These are phyloP conservation scores for Schizothecium vesticola DNA, from an alignment of 495 filamentous ascomycete species.

Conservation along the genomic window DNA sequence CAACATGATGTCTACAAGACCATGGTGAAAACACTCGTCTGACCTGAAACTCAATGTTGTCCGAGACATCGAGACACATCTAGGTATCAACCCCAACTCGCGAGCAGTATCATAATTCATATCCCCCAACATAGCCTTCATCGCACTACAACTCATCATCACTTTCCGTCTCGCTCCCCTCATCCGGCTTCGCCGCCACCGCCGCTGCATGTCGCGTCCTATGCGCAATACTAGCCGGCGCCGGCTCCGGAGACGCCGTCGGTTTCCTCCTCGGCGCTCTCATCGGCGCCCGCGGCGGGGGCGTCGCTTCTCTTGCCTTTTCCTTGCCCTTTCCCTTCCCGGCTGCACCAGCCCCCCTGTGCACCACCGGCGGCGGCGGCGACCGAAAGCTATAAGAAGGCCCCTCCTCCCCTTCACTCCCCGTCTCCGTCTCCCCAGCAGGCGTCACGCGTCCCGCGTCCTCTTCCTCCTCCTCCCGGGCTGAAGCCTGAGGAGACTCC, in stretches of 20 bases:
- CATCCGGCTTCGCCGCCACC: neutral
- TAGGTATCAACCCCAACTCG: neutral
- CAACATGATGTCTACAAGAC: neutral
- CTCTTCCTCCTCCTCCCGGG: conserved; percentile 12
- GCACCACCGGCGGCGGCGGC: neutral
- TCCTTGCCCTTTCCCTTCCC: conserved; percentile 10
- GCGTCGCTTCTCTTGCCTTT: conserved; percentile 12
- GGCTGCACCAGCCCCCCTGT: neutral
- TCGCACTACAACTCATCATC: conserved; percentile 9
- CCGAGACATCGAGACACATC: neutral
- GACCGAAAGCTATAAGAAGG: conserved; percentile 2
- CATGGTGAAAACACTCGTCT: neutral
- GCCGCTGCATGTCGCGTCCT: neutral
- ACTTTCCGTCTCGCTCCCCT: conserved; percentile 10
- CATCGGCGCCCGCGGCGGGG: neutral
- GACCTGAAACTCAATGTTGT: neutral
- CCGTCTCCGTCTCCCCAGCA: conserved; percentile 38
- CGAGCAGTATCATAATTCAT: neutral
- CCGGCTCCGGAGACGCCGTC: neutral
- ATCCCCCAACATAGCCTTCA: neutral
- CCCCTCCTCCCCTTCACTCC: conserved; percentile 42
- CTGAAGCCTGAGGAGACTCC: neutral
- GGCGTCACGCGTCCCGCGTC: conserved; percentile 23
- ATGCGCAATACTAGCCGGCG: neutral
- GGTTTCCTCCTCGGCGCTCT: neutral